Conservation (phyloP, 2,329 filamentous ascomycete species). For the Microsporum ferrugineum region DNA sequence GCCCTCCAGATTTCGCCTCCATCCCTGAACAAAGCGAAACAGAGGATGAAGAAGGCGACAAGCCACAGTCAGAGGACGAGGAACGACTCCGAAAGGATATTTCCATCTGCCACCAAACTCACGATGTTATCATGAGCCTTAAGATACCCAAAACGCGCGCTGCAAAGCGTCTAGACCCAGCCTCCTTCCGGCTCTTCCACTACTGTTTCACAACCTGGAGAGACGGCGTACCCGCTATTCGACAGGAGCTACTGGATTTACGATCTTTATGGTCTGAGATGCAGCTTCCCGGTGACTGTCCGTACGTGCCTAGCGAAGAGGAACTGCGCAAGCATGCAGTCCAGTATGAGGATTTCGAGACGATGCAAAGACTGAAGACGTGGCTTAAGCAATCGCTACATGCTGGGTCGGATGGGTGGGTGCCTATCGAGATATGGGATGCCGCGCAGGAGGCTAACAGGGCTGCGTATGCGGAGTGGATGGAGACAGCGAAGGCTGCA, state of each 20-base stretch:
- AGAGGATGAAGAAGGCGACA: constrained; percentile 12
- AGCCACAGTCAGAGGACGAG: constrained; percentile 8
- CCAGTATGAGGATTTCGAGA: constrained; percentile 25
- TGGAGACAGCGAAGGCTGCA: constrained; percentile 14
- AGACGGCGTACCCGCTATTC: constrained; percentile 20
- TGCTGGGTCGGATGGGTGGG: constrained; percentile 25
- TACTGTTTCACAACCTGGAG: constrained; percentile 24
- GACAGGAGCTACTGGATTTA: constrained; percentile 25
- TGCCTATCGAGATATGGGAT: constrained; percentile 24
- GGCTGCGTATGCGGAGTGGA: constrained; percentile 23
- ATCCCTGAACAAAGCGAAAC: constrained; percentile 14
- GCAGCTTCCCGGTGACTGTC: constrained; percentile 19
- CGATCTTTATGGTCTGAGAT: constrained; percentile 16
- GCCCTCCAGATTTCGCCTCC: constrained; percentile 16
- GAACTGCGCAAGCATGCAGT: constrained; percentile 18
- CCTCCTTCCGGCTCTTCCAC: constrained; percentile 24
- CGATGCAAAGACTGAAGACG: constrained; percentile 20
- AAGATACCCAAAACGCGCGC: constrained; percentile 15
- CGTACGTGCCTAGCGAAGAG: constrained; percentile 18
- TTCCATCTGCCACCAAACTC: constrained; percentile 23
- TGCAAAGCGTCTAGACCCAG: constrained; percentile 20
- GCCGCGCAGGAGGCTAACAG: constrained; percentile 20
- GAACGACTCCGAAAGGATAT: constrained; percentile 18
- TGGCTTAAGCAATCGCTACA: constrained; percentile 20
- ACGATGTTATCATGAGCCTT: constrained; percentile 13